Base-by-base conservation (phyloP, 768 basidiomycete species). In the Nevesoporus exiguus region DNA sequence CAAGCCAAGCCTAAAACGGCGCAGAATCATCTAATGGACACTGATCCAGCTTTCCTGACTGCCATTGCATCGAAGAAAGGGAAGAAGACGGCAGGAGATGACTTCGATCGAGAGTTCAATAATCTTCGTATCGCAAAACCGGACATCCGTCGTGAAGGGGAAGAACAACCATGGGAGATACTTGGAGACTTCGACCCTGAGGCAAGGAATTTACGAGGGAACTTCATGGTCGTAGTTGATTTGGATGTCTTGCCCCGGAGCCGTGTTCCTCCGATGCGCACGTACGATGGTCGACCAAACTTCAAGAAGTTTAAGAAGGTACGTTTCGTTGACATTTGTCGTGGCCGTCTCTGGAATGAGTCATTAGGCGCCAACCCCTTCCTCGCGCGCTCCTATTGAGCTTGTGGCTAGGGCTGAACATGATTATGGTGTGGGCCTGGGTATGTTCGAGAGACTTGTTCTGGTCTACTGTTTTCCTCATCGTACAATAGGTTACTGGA, bases 231-330 rank as follows among this genome's bases (percentile, higher is more conserved):
- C 3, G 79, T 90, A 27, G 71, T 86, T 29, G 85, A 88, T 54
- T 71, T 88, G 74, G 82, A 84, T 29, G 73, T 85, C 10, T 77
- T 72, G 63, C 64, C 45, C 22, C 75, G 72, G 54, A 61, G 67
- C 39, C 42, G 51, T 13, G 44, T 65, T 64, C 50, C 53, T 67
- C 3, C 65, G 74, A 19, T 80, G 79, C 82, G 49, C 4, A 36
- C 31, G 9, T 52, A 62, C 9, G 73, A 77, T 51, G 79, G 80
- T 2, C 72, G 74, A 44, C 79, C 80, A 0, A 82, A 92, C 62
- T 90, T 83, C 70, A 92, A 92, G 66, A 90, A 84, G 66, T 92
- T 91, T 61, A 88, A 81, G 59, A 83, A 82, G 79, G 85, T 84
- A n/a, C 29, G 76, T 58, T 3, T 48, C 24, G 31, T 55, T 46